Evolutionary conservation across 2,329 filamentous ascomycete species (phyloP).

Genomic region (Nigrospora osmanthi): DNA sequence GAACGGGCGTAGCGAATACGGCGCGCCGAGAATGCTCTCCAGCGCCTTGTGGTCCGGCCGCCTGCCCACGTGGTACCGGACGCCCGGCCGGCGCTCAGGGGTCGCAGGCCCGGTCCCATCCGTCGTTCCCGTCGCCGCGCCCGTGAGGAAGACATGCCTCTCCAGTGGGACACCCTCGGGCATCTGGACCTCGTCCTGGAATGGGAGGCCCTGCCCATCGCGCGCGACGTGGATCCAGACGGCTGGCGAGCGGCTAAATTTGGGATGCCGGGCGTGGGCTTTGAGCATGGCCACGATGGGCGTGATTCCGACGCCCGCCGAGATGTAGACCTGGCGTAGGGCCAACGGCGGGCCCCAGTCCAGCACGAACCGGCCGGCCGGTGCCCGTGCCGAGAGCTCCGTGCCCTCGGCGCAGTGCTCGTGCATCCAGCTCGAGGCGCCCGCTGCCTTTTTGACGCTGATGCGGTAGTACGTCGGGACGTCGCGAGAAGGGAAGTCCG

Average conservation of each 20-base stretch:
- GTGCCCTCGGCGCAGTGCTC: conserved; percentile 7
- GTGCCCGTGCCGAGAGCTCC: conserved; percentile 9
- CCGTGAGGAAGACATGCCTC: conserved; percentile 12
- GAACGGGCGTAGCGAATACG: conserved; percentile 10
- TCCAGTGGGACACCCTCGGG: conserved; percentile 5
- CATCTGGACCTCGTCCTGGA: conserved; percentile 6
- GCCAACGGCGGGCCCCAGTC: conserved; percentile 8
- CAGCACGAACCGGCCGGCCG: conserved; percentile 13
- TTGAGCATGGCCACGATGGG: conserved; percentile 16
- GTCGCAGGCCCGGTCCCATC: background rate
- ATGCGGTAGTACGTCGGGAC: conserved; percentile 12
- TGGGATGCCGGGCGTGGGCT: conserved; percentile 12
- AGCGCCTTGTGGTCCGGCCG: conserved; percentile 8
- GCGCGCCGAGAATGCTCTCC: conserved; percentile 4
- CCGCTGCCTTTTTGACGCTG: conserved; percentile 10
- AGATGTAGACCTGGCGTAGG: conserved; percentile 12
- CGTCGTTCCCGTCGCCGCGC: conserved; percentile 3
- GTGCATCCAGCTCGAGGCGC: conserved; percentile 15
- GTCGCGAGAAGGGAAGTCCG: conserved; percentile 9
- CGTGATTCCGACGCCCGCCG: conserved; percentile 16
- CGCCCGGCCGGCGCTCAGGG: background rate
- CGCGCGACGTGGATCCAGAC: conserved; percentile 13
- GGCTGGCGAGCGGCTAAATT: conserved; percentile 5
- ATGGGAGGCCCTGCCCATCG: conserved; percentile 6
- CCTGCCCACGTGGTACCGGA: conserved; percentile 8